These are phyloP conservation scores for Epicoccum nigrum DNA, from an alignment of 2,329 filamentous ascomycete genomes.

Conservation along the genomic window DNA sequence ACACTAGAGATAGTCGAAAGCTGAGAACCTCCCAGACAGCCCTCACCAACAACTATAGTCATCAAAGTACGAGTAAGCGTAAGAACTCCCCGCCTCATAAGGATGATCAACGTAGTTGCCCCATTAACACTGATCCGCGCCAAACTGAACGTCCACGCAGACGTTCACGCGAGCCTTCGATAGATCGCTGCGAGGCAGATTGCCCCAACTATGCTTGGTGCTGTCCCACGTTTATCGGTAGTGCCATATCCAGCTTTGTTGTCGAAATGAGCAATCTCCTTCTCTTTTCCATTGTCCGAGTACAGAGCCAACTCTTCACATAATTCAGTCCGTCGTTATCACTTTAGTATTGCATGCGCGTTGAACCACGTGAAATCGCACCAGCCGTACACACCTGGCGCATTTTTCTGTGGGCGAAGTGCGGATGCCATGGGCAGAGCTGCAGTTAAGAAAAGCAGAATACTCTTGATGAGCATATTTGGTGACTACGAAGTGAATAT, in stretches of 20 bases:
- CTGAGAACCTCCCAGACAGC: too few species aligned
- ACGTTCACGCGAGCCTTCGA: slow-evolving; percentile 3
- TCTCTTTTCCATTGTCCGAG: slow-evolving; percentile 1
- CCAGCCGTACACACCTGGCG: slow-evolving; percentile 1
- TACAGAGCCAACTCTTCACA: not conserved
- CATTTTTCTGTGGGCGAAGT: not conserved
- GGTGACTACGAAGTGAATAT: not conserved
- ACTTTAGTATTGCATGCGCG: not conserved
- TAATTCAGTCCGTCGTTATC: too few species aligned
- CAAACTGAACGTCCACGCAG: slow-evolving; percentile 1
- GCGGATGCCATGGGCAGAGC: not conserved
- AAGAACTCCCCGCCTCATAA: not conserved
- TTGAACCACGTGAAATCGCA: slow-evolving; percentile 5
- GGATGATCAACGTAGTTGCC: not conserved
- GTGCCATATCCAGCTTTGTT: not conserved
- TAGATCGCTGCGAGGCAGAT: slow-evolving; percentile 1
- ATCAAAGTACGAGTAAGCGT: too few species aligned
- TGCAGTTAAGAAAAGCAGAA: not conserved
- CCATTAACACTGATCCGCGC: not conserved
- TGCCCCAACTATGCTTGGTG: slow-evolving; percentile 5
- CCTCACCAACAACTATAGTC: too few species aligned
- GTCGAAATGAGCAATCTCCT: slow-evolving; percentile 6
- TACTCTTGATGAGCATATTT: not conserved
- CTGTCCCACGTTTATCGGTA: slow-evolving; percentile 2
- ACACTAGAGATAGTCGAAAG: too few species aligned